These are phyloP conservation scores for Thermochaetoides thermophila DNA, from an alignment of 495 filamentous ascomycete genomes.

Conservation along the genomic window DNA sequence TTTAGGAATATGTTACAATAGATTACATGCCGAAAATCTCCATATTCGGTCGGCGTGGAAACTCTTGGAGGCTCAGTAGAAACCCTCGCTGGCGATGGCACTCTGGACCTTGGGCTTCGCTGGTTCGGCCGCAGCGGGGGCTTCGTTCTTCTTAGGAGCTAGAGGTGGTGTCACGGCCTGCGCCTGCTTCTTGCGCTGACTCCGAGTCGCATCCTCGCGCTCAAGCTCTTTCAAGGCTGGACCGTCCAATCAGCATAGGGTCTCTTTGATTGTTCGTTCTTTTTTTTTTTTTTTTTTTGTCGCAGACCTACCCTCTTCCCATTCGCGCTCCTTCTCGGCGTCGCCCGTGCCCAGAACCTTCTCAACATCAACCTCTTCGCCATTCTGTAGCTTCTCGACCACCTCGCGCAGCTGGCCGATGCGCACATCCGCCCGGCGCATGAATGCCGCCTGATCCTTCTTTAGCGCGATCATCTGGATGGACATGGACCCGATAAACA, in stretches of 20 bases:
- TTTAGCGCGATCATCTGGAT: constrained; percentile 78
- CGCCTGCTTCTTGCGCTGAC: constrained; percentile 20
- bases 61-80: constrained; percentile 19
- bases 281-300: not conserved
- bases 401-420: constrained; percentile 68
- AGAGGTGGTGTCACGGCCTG: constrained; percentile 1
- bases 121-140: not conserved
- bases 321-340: constrained; percentile 58
- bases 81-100: constrained; percentile 16
- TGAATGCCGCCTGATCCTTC: constrained; percentile 56
- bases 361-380: constrained; percentile 86
- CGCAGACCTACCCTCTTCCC: constrained; percentile 59
- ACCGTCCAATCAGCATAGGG: constrained; percentile 5
- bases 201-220: constrained; percentile 54
- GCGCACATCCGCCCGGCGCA: constrained; percentile 60
- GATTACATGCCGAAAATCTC: constrained; percentile 9
- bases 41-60: too few species aligned
- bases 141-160: not conserved
- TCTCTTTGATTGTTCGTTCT: not conserved
- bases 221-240: constrained; percentile 70
- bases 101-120: constrained; percentile 3
- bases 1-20: constrained; percentile 41
- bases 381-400: constrained; percentile 62
- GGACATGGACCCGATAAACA: constrained; percentile 84
- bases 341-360: constrained; percentile 69